Conservation (phyloP, 2,329 filamentous ascomycete genomes). For the Chrysosporium keratinophilum region DNA sequence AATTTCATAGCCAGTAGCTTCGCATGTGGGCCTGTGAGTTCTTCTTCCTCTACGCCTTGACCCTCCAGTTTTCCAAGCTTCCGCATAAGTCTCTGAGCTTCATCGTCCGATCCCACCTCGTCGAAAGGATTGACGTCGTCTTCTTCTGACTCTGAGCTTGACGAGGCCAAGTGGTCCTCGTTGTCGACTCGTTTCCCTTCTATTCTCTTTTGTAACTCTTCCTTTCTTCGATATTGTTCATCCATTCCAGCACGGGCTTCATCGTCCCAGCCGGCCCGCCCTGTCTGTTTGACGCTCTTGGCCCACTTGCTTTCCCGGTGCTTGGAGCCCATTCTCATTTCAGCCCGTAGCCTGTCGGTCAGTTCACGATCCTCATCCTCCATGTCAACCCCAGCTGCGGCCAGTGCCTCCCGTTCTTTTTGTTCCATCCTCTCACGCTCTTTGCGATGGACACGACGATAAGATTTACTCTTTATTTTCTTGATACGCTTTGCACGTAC, state of each 20-base stretch:
- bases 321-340: slow-evolving; percentile 74
- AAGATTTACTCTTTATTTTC: slow-evolving; percentile 97
- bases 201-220: slow-evolving; percentile 69
- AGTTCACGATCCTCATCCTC: slow-evolving; percentile 56
- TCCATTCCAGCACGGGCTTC: slow-evolving; percentile 66
- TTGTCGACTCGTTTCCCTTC: slow-evolving; percentile 59
- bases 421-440: slow-evolving; percentile 53
- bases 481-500: slow-evolving; percentile 85
- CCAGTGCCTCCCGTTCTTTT: slow-evolving; percentile 47
- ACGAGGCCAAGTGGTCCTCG: slow-evolving; percentile 41
- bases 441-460: slow-evolving; percentile 81
- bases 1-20: slow-evolving; percentile 80
- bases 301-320: slow-evolving; percentile 89
- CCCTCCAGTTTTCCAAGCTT: slow-evolving; percentile 40
- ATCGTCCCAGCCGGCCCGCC: slow-evolving; percentile 78
- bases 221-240: slow-evolving; percentile 71
- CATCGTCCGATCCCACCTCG: slow-evolving; percentile 27
- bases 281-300: slow-evolving; percentile 67
- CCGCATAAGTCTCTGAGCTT: slow-evolving; percentile 29
- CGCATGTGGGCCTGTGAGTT: slow-evolving; percentile 43
- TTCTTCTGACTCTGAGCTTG: slow-evolving; percentile 54
- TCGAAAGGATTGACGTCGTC: slow-evolving; percentile 50
- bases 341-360: slow-evolving; percentile 63
- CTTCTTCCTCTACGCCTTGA: slow-evolving; percentile 30
- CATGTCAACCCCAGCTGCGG: slow-evolving; percentile 49